phyloP scores from a whole-genome alignment of 345 rosid genomes.

The Pistacia integerrima region DNA sequence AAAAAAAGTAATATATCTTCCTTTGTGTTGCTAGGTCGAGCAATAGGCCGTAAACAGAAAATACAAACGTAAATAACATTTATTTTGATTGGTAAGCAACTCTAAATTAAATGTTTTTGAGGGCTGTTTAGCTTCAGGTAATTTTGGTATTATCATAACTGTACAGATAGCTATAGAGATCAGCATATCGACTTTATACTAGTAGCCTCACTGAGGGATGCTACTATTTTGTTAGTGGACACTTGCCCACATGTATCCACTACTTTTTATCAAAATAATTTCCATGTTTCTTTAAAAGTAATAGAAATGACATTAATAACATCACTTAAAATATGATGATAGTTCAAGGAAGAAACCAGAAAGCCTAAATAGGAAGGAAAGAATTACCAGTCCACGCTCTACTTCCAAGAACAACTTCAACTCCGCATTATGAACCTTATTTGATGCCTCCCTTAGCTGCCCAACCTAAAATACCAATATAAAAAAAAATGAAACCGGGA shows the following conservation, averaged over 20 bases:
- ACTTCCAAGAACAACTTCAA: slow-evolving; percentile 71
- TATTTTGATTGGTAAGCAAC: background rate
- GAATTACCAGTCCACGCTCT: slow-evolving; percentile 62
- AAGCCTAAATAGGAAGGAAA: background rate
- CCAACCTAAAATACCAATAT: slow-evolving; percentile 50
- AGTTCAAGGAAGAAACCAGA: background rate
- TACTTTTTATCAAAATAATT: too few relatives aligned
- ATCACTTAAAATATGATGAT: too few relatives aligned
- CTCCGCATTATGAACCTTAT: slow-evolving; percentile 61
- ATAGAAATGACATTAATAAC: too few relatives aligned
- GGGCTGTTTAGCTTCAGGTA: too few relatives aligned
- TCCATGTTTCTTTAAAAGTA: background rate
- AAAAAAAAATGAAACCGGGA: background rate
- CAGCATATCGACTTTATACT: too few relatives aligned
- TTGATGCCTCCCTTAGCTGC: slow-evolving; percentile 62
- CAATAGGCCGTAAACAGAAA: slow-evolving; percentile 38
- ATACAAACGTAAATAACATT: slow-evolving; percentile 12
- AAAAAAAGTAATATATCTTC: slow-evolving; percentile 74
- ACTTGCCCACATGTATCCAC: background rate
- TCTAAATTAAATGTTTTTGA: too few relatives aligned
- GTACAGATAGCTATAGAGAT: too few relatives aligned
- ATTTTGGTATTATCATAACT: too few relatives aligned
- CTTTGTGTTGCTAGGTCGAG: slow-evolving; percentile 58
- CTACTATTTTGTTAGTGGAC: background rate
- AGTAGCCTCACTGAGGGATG: too few relatives aligned